Base-by-base conservation (phyloP, 495 filamentous ascomycete species). In the Glarea lozoyensis region DNA sequence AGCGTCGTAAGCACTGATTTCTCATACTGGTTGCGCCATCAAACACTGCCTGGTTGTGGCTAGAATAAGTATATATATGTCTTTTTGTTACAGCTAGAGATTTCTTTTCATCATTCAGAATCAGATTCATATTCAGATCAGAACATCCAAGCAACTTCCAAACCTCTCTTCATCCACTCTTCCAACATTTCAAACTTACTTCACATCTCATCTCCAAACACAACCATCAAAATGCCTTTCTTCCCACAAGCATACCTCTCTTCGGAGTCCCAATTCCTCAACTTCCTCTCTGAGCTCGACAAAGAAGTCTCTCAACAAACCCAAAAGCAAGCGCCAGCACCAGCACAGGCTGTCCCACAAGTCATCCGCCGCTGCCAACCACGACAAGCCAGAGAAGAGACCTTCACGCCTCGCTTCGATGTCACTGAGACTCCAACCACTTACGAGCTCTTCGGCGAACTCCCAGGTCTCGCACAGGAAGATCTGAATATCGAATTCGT, bases 381-480 rank as follows among this genome's bases (percentile, higher is more conserved):
- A 7, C 7, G 7, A 7, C 7, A 29, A 29, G n/a, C n/a, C n/a
- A 42, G 43, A 20, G 24, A 49, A 19, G 50, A 42, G 11, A 63
- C 72, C 40, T 88, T 86, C 67, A 60, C 63, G 6, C 86, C 86
- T 0, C 75, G 75, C 45, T 95, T 95, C 62, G 89, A 95, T 58
- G 70, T 94, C 37, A 71, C 72, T 38, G 88, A 94, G 64, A 60
- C 68, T 1, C 66, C 73, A 33, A 53, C 76, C 11, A 58, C 59
- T 50, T 96, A 90, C 60, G 73, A 88, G 52, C 79, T 96, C 2
- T 78, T 90, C 54, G 88, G 88, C 50, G 88, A 94, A 60, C 73
- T 95, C 0, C 87, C 89, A 0, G 89, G 89, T 30, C 67, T 88
- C 37, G 74, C 84, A 37, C 82, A 86, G 58, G 73, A 82, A 44